These are phyloP conservation scores for Boletus subcaerulescens DNA, from an alignment of 768 basidiomycete genomes.

Conservation along the genomic window DNA sequence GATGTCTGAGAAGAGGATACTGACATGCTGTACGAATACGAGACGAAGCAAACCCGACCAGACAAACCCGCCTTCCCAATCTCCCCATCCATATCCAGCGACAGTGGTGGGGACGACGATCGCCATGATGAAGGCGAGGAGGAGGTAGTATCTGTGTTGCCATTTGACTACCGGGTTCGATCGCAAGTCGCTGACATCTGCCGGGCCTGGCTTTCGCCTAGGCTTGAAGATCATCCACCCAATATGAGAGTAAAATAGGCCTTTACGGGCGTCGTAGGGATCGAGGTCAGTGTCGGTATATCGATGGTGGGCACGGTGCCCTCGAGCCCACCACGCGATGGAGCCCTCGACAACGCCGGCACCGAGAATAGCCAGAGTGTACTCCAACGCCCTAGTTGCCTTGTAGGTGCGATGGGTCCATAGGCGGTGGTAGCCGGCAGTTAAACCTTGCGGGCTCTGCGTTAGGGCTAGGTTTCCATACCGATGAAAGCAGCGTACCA, in stretches of 20 bases:
- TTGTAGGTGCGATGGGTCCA: constrained; percentile 95
- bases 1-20: constrained; percentile 26
- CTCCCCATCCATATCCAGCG: constrained; percentile 20
- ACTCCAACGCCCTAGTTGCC: constrained; percentile 79
- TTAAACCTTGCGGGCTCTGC: constrained; percentile 51
- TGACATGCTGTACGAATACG: constrained; percentile 78
- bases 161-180: constrained; percentile 75
- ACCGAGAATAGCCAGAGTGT: constrained; percentile 76
- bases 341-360: constrained; percentile 91
- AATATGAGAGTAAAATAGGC: constrained; percentile 78
- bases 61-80: constrained; percentile 25
- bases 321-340: constrained; percentile 96
- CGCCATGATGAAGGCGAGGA: constrained; percentile 61
- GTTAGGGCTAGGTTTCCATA: background rate
- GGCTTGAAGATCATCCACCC: constrained; percentile 92
- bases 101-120: constrained; percentile 60
- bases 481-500: constrained; percentile 41
- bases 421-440: constrained; percentile 89
- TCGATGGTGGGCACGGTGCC: constrained; percentile 91
- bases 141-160: constrained; percentile 78
- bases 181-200: constrained; percentile 79
- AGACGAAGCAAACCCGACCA: constrained; percentile 49
- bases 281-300: constrained; percentile 95
- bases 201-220: constrained; percentile 77
- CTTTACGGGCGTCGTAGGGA: constrained; percentile 86